These are phyloP conservation scores for Alliaria petiolata DNA, from an alignment of 345 rosid species.

Conservation along the genomic window DNA sequence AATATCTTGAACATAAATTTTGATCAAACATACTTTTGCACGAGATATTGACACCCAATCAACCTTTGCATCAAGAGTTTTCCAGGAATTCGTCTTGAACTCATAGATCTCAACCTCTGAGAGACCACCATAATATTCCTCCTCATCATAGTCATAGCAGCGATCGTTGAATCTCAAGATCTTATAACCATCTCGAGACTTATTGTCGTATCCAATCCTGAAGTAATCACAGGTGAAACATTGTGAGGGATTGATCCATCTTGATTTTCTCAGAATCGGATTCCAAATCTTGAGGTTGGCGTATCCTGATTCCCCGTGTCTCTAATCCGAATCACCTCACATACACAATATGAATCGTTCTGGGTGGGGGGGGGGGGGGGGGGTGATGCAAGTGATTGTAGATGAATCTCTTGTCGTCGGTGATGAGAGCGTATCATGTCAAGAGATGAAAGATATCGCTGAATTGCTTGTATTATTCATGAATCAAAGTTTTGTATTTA, in stretches of 20 bases:
- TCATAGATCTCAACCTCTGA: background rate
- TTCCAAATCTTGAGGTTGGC: background rate
- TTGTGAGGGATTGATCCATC: background rate
- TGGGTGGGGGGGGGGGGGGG: too few species aligned
- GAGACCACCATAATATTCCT: too few species aligned
- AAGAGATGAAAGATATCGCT: too few species aligned
- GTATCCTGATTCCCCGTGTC: too few species aligned
- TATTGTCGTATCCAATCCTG: background rate
- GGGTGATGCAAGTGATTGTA: background rate
- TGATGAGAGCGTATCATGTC: background rate
- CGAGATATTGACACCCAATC: background rate
- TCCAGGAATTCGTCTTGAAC: background rate
- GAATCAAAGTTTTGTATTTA: too few species aligned
- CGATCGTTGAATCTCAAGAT: background rate
- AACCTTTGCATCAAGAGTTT: background rate
- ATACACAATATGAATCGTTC: background rate
- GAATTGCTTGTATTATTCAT: too few species aligned
- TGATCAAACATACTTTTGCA: background rate
- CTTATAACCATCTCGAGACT: background rate
- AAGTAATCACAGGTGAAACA: background rate
- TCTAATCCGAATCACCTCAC: background rate
- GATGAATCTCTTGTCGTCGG: background rate
- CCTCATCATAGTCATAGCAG: too few species aligned
- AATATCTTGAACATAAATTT: too few species aligned
- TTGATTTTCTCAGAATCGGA: background rate